Evolutionary conservation across 352 stramenopile genomes (phyloP), one percentile per base, ranked within the genome.

Genomic region (Phytophthora idaei): DNA sequence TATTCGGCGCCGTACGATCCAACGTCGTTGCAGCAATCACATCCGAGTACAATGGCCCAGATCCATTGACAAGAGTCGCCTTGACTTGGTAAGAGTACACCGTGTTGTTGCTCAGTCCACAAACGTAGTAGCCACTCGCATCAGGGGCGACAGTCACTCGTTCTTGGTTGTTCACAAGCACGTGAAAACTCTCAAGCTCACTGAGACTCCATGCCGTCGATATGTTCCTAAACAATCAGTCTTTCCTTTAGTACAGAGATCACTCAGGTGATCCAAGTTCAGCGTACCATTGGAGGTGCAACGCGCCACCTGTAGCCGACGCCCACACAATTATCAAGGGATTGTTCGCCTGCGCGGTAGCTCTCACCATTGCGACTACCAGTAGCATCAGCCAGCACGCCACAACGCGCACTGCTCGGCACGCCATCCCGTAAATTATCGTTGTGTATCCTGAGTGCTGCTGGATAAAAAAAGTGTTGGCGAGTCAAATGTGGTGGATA

Each of bases 81-180:
- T 56, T 62, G 7, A 83, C 29, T 42, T 75, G 62, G 7, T 84
- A 49, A 9, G 49, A 36, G 63, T 85, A 79, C 14, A 56, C 25
- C 8, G 79, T 83, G 45, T 81, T 71, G 57, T 68, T 68, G 0
- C 12, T 27, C 15, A 88, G 57, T 57, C 74, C 77, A 47, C 68
- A 77, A 10, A 81, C 28, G 4, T 66, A 64, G 51, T 76, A 89
- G 21, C 36, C 21, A 5, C 25, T 61, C 17, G 21, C 46, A 5
- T 50, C 36, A 12, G 54, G 4, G 10, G 3, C 29, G 11, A 59
- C 39, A 5, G 25, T 50, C 4, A 1, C 67, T 10, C 49, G 61
- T 36, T 75, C 31, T 9, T 67, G n/a, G 28, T 60, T 64, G 27
- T 71, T 41, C n/a, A 81, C n/a, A 25, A 70, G 17, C 14, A 86